phyloP scores from a whole-genome alignment of 163 green algal genomes.

The Chloromonas sp. region DNA sequence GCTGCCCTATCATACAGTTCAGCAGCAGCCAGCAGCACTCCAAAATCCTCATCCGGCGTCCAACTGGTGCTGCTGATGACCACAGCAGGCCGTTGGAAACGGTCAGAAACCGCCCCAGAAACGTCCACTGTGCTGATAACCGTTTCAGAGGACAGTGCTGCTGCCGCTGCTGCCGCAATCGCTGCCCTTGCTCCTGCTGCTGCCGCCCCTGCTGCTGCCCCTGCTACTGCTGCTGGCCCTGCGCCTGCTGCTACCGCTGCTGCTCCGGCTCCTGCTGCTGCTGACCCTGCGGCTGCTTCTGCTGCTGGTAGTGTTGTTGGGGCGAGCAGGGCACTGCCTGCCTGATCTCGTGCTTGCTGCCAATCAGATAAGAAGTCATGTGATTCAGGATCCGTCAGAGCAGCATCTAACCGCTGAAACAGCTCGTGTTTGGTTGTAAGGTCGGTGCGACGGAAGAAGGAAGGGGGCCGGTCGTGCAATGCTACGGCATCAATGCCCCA shows the following conservation, averaged over 20 bases:
- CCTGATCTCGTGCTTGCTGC: too few relatives aligned
- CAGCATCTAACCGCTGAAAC: conserved; percentile 24
- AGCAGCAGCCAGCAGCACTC: conserved; percentile 74
- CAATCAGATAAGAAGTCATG: conserved; percentile 17
- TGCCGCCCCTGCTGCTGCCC: not conserved
- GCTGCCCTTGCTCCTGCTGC: not conserved
- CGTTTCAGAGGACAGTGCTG: not conserved
- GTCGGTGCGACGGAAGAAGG: conserved; percentile 56
- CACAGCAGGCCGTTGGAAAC: conserved; percentile 62
- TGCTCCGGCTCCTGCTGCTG: not conserved
- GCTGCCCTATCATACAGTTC: conserved; percentile 24
- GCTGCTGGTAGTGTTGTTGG: not conserved
- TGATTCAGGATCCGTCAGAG: conserved; percentile 16
- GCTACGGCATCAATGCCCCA: conserved; percentile 65
- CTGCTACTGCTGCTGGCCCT: not conserved
- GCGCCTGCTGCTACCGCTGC: not conserved
- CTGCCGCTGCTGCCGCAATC: not conserved
- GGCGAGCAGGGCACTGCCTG: too few relatives aligned
- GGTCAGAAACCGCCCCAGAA: conserved; percentile 1
- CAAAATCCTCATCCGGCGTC: conserved; percentile 97
- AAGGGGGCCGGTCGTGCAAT: conserved; percentile 80
- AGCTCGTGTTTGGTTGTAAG: conserved; percentile 52
- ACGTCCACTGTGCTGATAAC: not conserved
- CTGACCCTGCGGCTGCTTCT: not conserved
- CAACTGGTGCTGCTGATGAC: conserved; percentile 94